Conservation (phyloP, 2,329 filamentous ascomycete genomes). For the Aspergillus sergii region DNA sequence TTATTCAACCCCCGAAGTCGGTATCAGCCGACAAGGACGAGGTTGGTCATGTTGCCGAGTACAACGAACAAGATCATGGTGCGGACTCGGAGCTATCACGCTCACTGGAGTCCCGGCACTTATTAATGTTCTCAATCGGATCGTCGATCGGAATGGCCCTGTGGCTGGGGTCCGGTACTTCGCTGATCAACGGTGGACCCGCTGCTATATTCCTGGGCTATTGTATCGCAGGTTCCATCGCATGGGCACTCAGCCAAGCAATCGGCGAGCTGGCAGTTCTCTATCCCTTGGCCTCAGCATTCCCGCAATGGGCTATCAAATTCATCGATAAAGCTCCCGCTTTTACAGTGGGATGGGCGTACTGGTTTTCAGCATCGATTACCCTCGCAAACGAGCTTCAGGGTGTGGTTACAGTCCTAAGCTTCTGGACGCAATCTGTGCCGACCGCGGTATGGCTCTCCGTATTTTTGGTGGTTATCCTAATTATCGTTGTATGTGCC, state of each 20-base stretch:
- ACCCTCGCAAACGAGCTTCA: conserved; percentile 49
- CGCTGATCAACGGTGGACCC: conserved; percentile 45
- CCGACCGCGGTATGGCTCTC: conserved; percentile 48
- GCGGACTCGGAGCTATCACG: conserved; percentile 38
- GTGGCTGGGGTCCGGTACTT: conserved; percentile 50
- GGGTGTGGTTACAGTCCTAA: conserved; percentile 45
- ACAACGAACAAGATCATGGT: conserved; percentile 17
- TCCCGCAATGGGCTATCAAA: conserved; percentile 49
- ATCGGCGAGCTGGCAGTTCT: conserved; percentile 51
- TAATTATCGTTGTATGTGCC: conserved; percentile 46
- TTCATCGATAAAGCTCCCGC: conserved; percentile 48
- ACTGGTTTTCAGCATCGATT: conserved; percentile 49
- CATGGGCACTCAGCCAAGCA: conserved; percentile 49
- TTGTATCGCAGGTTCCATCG: conserved; percentile 37
- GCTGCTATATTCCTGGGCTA: conserved; percentile 50
- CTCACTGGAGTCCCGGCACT: conserved; percentile 42
- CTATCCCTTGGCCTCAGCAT: conserved; percentile 50
- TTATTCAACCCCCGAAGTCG: not conserved
- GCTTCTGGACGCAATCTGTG: conserved; percentile 48
- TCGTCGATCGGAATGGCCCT: conserved; percentile 51
- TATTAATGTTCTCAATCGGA: conserved; percentile 42
- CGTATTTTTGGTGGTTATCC: conserved; percentile 48
- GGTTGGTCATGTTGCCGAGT: not conserved
- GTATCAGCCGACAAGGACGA: not conserved
- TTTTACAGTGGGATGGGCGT: conserved; percentile 52